Evolutionary conservation across 1,139 yeast genomes (phyloP), one percentile per base, ranked within the genome.

Genomic region (Diutina neorugosa): DNA sequence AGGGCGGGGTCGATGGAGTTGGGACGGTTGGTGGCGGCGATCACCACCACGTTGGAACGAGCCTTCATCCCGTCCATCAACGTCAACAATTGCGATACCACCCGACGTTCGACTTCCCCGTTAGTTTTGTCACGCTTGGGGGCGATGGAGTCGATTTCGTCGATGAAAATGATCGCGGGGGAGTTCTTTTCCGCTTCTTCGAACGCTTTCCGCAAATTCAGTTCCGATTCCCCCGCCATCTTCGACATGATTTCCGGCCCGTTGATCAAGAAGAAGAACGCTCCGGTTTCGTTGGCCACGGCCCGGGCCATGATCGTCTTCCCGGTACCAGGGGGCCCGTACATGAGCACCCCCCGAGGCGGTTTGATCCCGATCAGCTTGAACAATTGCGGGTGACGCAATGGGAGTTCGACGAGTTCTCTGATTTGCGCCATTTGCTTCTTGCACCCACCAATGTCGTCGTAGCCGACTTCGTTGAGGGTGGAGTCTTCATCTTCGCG

Each of bases 171-270:
- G 65, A 93, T 93, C 9, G 98, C 82, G 31, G 98, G 98, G 18
- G 98, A 93, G 69, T 94, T 90, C 77, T 93, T 93, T 74, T 93
- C 98, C 53, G 99, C 98, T 73, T 93, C 98, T 71, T 93, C 99
- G 64, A 93, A 93, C 4, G 98, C 98, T 74, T 91, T 91, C 76
- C 99, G 84, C 69, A 93, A 78, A 65, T 93, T 93, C 48, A 96
- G 87, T 74, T 93, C 99, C 21, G 97, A 89, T 73, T 93, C 99
- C 76, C 99, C 99, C 51, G 99, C 98, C 99, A 93, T 93, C 74
- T 93, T 93, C 55, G 98, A 90, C 98, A 93, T 93, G 66, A 93
- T 95, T 73, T 93, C 98, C n/a, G 99, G 99, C 70, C 98, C 99
- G 68, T 93, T 93, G 68, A 93, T 93, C 65, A 93, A 80, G 69